A percentile compares a stretch with the other conserved stretches of the same genome.
These are phyloP conservation scores for Galerina marginata DNA, from an alignment of 768 basidiomycete species.

Conservation along the genomic window DNA sequence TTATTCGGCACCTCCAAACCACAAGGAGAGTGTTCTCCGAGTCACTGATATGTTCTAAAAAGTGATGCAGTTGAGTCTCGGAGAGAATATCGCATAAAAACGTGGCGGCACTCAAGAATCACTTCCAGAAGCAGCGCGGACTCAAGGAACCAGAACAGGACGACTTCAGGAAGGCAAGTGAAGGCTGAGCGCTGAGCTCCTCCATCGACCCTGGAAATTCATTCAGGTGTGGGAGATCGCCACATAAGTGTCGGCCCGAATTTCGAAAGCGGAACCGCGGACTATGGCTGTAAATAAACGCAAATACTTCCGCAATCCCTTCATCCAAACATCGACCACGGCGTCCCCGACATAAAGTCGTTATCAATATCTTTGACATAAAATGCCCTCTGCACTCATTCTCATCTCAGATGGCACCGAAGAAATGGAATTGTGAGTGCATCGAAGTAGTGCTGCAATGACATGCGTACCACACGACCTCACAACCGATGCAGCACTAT, in stretches of 20 bases:
- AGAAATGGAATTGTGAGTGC: conserved; percentile 84
- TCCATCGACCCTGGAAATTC: neutral
- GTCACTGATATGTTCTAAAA: no score
- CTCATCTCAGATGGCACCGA: conserved; percentile 85
- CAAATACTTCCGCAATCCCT: conserved; percentile 9
- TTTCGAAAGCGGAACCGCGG: no score
- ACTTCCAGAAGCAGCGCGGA: no score
- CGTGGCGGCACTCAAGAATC: no score
- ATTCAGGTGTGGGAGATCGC: neutral
- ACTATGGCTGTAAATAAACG: neutral
- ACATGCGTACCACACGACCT: neutral
- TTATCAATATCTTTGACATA: neutral
- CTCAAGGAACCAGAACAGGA: no score
- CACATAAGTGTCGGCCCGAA: neutral
- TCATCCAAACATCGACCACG: conserved; percentile 15
- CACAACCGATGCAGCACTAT: conserved; percentile 60
- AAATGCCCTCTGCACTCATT: conserved; percentile 66
- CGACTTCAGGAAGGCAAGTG: no score
- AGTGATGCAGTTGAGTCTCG: no score
- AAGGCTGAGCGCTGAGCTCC: neutral
- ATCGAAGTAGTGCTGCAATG: neutral
- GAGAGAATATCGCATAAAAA: no score
- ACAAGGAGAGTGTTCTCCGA: no score
- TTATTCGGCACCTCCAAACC: no score
- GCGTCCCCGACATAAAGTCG: neutral